A percentile compares a stretch with the other conserved stretches of the same genome.
Conservation (phyloP, 805 yeast genomes). For the Yamadazyma tumulicola region DNA sequence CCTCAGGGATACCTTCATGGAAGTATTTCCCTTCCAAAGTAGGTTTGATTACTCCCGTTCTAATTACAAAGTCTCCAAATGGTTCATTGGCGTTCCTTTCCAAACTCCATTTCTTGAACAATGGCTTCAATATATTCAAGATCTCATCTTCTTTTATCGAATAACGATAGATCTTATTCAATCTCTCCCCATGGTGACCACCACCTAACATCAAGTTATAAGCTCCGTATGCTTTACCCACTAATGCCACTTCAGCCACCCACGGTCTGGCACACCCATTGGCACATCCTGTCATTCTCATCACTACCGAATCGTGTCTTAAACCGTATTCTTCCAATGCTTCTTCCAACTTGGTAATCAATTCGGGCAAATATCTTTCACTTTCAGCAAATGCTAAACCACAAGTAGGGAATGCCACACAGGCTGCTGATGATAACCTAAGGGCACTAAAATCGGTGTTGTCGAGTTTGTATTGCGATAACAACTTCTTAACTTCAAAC, state of each 20-base stretch:
- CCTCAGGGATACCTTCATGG: conserved; percentile 91
- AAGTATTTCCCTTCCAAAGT: conserved; percentile 88
- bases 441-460: conserved; percentile 79
- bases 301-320: conserved; percentile 88
- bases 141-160: conserved; percentile 91
- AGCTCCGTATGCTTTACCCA: conserved; percentile 92
- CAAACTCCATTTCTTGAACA: conserved; percentile 91
- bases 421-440: conserved; percentile 88
- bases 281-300: conserved; percentile 99
- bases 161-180: conserved; percentile 84
- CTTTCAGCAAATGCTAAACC: conserved; percentile 99
- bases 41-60: conserved; percentile 84
- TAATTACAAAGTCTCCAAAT: conserved; percentile 88
- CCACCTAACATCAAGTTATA: conserved; percentile 95
- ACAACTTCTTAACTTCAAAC: conserved; percentile 54
- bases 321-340: conserved; percentile 88
- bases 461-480: conserved; percentile 76
- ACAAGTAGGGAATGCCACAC: conserved; percentile 98
- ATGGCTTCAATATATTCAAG: conserved; percentile 68
- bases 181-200: conserved; percentile 88
- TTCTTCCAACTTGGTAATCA: conserved; percentile 78
- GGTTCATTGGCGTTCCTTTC: conserved; percentile 91
- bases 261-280: conserved; percentile 99
- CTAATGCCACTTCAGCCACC: conserved; percentile 93
- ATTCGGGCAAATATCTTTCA: conserved; percentile 84